Evolutionary conservation across 2,329 filamentous ascomycete genomes (phyloP), one percentile per base, ranked within the genome.

Genomic region (Colletotrichum navitas): DNA sequence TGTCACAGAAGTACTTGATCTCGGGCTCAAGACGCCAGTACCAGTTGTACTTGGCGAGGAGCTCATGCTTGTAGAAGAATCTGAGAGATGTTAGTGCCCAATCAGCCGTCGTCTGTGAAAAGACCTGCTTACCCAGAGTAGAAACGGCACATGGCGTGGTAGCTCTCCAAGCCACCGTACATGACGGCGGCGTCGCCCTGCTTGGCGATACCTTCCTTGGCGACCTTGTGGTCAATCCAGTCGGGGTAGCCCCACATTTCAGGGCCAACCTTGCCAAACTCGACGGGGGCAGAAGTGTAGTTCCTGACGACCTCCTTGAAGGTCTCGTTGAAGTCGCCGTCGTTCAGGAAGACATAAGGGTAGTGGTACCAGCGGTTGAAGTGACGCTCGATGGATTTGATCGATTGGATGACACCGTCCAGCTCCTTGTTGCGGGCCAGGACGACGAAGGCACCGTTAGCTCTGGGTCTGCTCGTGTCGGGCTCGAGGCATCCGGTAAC

Each of bases 311-410:
- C 92, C 76, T 95, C 92, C 81, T 94, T 97, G 88, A 99, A 99
- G 16, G 91, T 93, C 78, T 94, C 90, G 82, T 98, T 95, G 88
- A 99, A 99, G 69, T 98, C 95, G 74, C 92, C 96, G 78, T 99
- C 95, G 83, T 99, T 99, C 76, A 99, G 86, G 82, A 99, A 98
- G 76, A 98, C 95, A 80, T 98, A 99, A 34, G 96, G 96, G 81
- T 99, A 99, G 82, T 98, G 91, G 81, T 94, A 99, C 95, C 95
- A 99, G 76, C 95, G 90, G 84, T 99, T 99, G 89, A 99, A 99
- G 83, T 99, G 96, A 77, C 96, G 90, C 85, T 99, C 96, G 76
- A 99, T 95, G 54, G 95, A 98, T 85, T 98, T 98, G 81, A 99
- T 89, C 12, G 96, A 98, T 82, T 98, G 94, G 75, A 99, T 90